Percentiles rank a stretch among this genome's conserved stretches.
Conservation (phyloP, 83 land plant genomes). For the Thuja plicata region DNA sequence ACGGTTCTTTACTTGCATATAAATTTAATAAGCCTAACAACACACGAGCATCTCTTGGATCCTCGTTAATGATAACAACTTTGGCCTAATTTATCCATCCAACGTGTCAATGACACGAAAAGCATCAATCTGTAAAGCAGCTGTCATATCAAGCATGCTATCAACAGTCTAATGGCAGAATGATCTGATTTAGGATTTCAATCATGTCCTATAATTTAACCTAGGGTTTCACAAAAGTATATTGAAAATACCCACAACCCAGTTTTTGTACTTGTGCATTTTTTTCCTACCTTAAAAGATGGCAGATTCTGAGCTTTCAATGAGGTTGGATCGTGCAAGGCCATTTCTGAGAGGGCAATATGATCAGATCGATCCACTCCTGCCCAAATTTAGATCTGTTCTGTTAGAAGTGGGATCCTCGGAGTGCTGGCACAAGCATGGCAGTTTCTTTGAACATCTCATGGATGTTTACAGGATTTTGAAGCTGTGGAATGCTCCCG, state of each 20-base stretch:
- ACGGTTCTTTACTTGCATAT: not conserved
- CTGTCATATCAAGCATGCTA: too few relatives aligned
- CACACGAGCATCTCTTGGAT: too few relatives aligned
- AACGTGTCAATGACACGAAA: too few relatives aligned
- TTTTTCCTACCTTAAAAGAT: not conserved
- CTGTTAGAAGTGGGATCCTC: constrained; percentile 70
- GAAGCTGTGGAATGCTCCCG: constrained; percentile 72
- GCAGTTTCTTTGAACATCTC: constrained; percentile 85
- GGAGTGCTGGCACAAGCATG: constrained; percentile 99
- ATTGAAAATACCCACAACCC: not conserved
- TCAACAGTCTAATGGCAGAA: too few relatives aligned
- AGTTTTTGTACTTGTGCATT: not conserved
- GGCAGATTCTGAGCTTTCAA: constrained; percentile 15
- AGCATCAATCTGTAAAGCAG: too few relatives aligned
- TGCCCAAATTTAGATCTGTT: constrained; percentile 55
- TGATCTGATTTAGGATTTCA: too few relatives aligned
- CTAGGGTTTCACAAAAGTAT: too few relatives aligned
- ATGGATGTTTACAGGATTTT: constrained; percentile 70
- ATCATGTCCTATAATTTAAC: too few relatives aligned
- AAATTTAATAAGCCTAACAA: too few relatives aligned
- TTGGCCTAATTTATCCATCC: not conserved
- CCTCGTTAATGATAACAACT: not conserved
- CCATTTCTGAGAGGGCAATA: constrained; percentile 77
- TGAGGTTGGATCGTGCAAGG: constrained; percentile 42
- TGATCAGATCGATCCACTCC: constrained; percentile 45